phyloP scores from a whole-genome alignment of 2,329 filamentous ascomycete genomes.

The Claviceps citrina region DNA sequence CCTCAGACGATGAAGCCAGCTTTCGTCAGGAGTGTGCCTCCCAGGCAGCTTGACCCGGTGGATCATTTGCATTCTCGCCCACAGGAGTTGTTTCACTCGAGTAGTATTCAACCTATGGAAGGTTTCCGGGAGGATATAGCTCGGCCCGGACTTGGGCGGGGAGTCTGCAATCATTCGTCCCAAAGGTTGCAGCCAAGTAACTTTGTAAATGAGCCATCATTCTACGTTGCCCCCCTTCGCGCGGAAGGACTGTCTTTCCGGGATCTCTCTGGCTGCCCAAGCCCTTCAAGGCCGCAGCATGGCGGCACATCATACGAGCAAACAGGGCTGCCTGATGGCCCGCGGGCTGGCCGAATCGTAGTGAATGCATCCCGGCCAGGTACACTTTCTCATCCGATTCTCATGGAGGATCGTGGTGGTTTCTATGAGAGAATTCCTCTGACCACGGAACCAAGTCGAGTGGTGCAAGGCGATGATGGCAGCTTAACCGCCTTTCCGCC shows the following conservation, averaged over 20 bases:
- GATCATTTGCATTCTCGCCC: conserved; percentile 9
- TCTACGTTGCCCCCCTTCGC: conserved; percentile 1
- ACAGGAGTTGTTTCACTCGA: conserved; percentile 5
- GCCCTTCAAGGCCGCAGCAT: conserved; percentile 5
- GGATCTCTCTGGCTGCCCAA: background rate
- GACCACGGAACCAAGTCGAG: background rate
- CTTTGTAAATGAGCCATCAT: conserved; percentile 1
- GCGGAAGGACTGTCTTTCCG: background rate
- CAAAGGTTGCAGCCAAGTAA: conserved; percentile 1
- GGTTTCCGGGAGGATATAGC: background rate
- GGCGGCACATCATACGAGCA: conserved; percentile 8
- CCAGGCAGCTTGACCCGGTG: conserved; percentile 12
- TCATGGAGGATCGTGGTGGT: conserved; percentile 26
- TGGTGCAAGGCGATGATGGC: background rate
- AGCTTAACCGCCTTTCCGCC: background rate
- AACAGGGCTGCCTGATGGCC: conserved; percentile 7
- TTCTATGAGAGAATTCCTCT: conserved; percentile 20
- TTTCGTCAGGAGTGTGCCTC: conserved; percentile 20
- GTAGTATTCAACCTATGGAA: conserved; percentile 3
- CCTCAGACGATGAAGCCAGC: conserved; percentile 20
- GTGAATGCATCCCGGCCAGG: conserved; percentile 18
- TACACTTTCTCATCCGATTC: conserved; percentile 17
- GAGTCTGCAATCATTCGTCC: conserved; percentile 7
- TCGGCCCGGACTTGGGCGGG: conserved; percentile 5
- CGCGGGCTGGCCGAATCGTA: conserved; percentile 15